Base-by-base conservation (phyloP, 1,284 basidiomycete genomes). In the Marasmius oreades region DNA sequence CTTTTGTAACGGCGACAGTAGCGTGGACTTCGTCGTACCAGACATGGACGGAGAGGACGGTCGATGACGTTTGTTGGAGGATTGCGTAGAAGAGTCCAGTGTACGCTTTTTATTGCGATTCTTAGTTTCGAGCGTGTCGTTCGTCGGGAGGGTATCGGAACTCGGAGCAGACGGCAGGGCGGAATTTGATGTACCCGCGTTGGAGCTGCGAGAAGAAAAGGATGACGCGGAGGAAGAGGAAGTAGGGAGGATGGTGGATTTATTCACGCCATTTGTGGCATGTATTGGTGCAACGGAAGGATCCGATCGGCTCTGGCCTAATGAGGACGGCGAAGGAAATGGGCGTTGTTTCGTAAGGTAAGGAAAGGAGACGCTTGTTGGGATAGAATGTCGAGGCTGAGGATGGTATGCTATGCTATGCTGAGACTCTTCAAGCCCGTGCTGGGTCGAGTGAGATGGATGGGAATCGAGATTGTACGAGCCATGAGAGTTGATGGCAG, bases 1-100 rank as follows among this genome's bases (percentile, higher is more conserved):
- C 71, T 95, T 95, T 74, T 95, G 93, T 8, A 88, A 89, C 0
- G 85, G 80, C 0, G 87, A 84, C 16, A 92, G 75, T 16, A 91
- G 73, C 0, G 77, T 66, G 33, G 77, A 78, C 60, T 83, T 83
- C 5, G 57, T 23, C n/a, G 47, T 53, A 22, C 53, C 55, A 34
- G 59, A 44, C 20, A 59, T 31, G 39, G 59, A 60, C 52, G 66
- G 64, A 44, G 67, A 64, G 6, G 67, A 64, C 20, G 62, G 54
- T 18, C 65, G 63, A 11, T 61, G 57, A 28, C 66, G 62, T 47
- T 61, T 66, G 11, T 60, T 59, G 6, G 61, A 54, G 12, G 50
- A 16, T 16, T 51, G 52, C 11, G 55, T 44, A 3, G 36, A 14
- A 51, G 58, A 24, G 8, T 59, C 61, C 26, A 54, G 37, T 12